phyloP scores from a whole-genome alignment of 352 stramenopile species.

The Globisporangium splendens region DNA sequence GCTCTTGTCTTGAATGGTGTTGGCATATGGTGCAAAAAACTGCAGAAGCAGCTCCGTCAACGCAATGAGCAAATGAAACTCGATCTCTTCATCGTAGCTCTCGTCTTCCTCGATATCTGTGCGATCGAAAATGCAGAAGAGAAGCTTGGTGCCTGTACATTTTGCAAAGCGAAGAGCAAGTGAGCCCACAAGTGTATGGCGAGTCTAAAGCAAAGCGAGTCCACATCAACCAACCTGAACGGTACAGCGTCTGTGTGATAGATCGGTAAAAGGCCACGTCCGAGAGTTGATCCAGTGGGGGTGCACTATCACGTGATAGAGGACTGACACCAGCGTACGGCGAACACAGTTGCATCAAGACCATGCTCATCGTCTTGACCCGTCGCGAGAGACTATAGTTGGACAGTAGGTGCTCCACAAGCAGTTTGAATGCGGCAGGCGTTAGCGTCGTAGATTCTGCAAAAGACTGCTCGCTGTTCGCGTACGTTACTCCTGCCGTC shows the following conservation, averaged over 20 bases:
- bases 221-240: constrained; percentile 27
- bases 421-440: constrained; percentile 30
- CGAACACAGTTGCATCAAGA: constrained; percentile 42
- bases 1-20: constrained; percentile 20
- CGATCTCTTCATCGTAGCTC: constrained; percentile 69
- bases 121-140: constrained; percentile 68
- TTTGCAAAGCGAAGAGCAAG: not conserved
- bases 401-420: constrained; percentile 41
- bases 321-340: constrained; percentile 24
- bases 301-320: constrained; percentile 17
- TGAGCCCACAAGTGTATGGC: not conserved
- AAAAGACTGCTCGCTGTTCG: constrained; percentile 3
- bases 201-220: not conserved
- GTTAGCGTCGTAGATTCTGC: constrained; percentile 18
- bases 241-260: constrained; percentile 36
- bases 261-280: constrained; percentile 33
- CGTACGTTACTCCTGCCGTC: too few relatives aligned
- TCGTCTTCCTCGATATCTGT: constrained; percentile 70
- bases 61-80: constrained; percentile 59
- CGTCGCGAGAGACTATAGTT: constrained; percentile 49
- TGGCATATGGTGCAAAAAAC: constrained; percentile 46
- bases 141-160: constrained; percentile 42
- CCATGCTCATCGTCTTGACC: constrained; percentile 61
- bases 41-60: constrained; percentile 59
- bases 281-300: constrained; percentile 19